Percentiles rank a stretch among this genome's conserved stretches.
phyloP scores from a whole-genome alignment of 495 filamentous ascomycete genomes.

The Penicillium coffeae region DNA sequence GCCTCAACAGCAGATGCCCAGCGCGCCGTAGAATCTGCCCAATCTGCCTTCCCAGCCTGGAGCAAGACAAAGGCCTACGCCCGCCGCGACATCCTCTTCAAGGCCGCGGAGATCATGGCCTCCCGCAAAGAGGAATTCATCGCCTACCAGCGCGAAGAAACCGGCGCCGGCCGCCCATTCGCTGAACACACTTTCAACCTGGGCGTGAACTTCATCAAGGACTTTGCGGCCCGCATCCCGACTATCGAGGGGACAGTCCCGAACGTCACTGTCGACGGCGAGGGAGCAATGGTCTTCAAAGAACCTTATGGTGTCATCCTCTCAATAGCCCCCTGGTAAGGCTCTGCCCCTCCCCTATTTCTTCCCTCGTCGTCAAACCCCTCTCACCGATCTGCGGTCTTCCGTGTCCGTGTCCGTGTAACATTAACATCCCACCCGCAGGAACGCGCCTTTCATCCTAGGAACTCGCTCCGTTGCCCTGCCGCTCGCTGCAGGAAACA shows the following conservation, averaged over 20 bases:
- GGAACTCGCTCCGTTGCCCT: conserved; percentile 63
- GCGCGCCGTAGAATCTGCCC: conserved; percentile 51
- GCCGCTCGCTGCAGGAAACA: conserved; percentile 81
- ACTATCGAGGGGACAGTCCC: conserved; percentile 61
- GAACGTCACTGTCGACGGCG: conserved; percentile 46
- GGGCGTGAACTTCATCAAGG: conserved; percentile 58
- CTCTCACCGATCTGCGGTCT: too few species aligned
- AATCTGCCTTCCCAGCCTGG: conserved; percentile 71
- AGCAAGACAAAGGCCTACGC: conserved; percentile 53
- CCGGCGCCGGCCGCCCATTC: conserved; percentile 52
- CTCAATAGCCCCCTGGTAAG: conserved; percentile 79
- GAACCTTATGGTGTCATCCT: conserved; percentile 81
- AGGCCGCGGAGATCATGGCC: conserved; percentile 65
- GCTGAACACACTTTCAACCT: conserved; percentile 60
- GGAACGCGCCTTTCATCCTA: conserved; percentile 63
- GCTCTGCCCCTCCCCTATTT: background rate
- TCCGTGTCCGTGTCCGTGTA: background rate
- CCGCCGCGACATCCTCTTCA: conserved; percentile 68
- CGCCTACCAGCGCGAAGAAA: conserved; percentile 64
- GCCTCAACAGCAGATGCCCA: conserved; percentile 68
- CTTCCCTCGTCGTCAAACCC: background rate
- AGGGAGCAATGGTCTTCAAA: conserved; percentile 66
- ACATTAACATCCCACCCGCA: conserved; percentile 20
- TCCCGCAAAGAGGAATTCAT: conserved; percentile 59
- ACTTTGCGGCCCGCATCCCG: conserved; percentile 65